Base-by-base conservation (phyloP, 257 asterid genomes). In the Voacanga thouarsii region DNA sequence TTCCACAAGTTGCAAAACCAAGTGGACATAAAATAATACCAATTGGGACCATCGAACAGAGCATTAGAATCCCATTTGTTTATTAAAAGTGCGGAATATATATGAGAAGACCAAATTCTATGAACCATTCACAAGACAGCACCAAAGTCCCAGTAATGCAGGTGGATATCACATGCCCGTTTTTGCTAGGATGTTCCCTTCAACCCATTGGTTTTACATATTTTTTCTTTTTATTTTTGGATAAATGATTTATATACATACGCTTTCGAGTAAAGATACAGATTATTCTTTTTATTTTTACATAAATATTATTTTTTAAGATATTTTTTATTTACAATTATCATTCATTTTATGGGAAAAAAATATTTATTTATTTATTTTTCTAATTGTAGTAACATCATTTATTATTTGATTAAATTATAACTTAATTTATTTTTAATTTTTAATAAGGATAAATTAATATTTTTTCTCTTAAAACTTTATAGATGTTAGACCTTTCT, bases 111-210 rank as follows among this genome's bases (percentile, higher is more conserved):
- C 81, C 56, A 78, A 83, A 78, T 84, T 64, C 79, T 71, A 12
- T 63, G 81, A 70, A 75, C 72, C 73, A 73, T 77, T 79, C 80
- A 59, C 69, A 78, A 64, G 65, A 72, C 77, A 68, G 49, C 65
- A 72, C 80, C 70, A 55, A 80, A 50, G 43, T 47, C 49, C 39
- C n/a, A n/a, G n/a, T n/a, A n/a, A n/a, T n/a, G 2, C 43, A 61
- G 78, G 76, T n/a, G 73, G 83, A 60, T 50, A 24, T 80, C 88
- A 82, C 88, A 77, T 82, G 88, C 84, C 71, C 47, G 45, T 66
- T 33, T 55, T 33, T 45, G 76, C 4, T 1, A 61, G 44, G 39
- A 59, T 47, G 33, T 77, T 77, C 60, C 44, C 24, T n/a, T 68
- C 41, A 3, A 53, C 66, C 75, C 63, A 53, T 12, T 74, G 61